A percentile compares a stretch with the other conserved stretches of the same genome.
phyloP scores from a whole-genome alignment of 2,329 filamentous ascomycete genomes.

The Macrophomina phaseolina region DNA sequence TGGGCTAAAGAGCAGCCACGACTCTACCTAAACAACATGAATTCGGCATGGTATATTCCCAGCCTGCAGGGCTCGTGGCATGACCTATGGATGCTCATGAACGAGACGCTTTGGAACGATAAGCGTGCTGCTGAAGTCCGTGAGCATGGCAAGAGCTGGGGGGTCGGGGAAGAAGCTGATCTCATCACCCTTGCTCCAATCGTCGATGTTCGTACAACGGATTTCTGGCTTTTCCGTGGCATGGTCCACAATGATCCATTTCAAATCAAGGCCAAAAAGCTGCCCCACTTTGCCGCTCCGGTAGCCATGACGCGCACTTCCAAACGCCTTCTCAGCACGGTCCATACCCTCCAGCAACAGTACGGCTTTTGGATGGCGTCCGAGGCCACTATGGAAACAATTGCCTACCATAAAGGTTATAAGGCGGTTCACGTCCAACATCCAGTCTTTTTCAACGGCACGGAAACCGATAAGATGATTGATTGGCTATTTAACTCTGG shows the following conservation, averaged over 20 bases:
- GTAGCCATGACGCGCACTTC: conserved; percentile 83
- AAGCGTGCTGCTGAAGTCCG: conserved; percentile 65
- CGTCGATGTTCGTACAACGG: conserved; percentile 86
- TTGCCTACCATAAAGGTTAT: conserved; percentile 86
- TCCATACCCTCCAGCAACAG: conserved; percentile 84
- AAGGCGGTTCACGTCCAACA: conserved; percentile 93
- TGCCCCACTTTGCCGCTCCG: conserved; percentile 60
- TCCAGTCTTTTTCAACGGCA: conserved; percentile 66
- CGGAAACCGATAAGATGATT: conserved; percentile 15
- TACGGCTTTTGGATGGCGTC: conserved; percentile 90
- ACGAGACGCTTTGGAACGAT: conserved; percentile 48
- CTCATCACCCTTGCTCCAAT: conserved; percentile 90
- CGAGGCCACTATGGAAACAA: conserved; percentile 93
- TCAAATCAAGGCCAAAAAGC: conserved; percentile 72
- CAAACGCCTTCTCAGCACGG: conserved; percentile 77
- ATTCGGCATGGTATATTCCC: conserved; percentile 62
- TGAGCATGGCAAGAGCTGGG: conserved; percentile 83
- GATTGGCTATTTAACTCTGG: conserved; percentile 27
- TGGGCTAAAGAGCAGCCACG: conserved; percentile 61
- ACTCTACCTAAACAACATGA: conserved; percentile 64
- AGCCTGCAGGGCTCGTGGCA: conserved; percentile 57
- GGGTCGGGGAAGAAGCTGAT: conserved; percentile 87
- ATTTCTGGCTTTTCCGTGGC: conserved; percentile 62
- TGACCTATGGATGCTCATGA: conserved; percentile 47
- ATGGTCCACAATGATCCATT: conserved; percentile 67